Base-by-base conservation (phyloP, 1,284 basidiomycete species). In the Trichosporon faecale region DNA sequence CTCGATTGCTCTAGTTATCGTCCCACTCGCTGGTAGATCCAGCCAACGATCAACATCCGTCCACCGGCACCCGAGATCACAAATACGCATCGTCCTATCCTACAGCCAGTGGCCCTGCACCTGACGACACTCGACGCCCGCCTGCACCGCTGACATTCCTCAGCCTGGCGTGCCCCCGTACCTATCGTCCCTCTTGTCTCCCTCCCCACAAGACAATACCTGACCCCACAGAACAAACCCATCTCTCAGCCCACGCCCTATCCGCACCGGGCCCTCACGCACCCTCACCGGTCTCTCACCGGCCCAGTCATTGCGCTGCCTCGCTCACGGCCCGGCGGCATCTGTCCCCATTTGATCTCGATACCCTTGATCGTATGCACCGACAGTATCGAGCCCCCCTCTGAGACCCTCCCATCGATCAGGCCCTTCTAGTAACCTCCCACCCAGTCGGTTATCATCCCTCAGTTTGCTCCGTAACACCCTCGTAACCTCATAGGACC, bases 181-280 rank as follows among this genome's bases (percentile, higher is more conserved):
- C 46, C 46, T 61, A 14, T n/a, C 11, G 12, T n/a, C 18, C 27
- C 4, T 33, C 25, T 18, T 61, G 29, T 61, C 16, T 5, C 27
- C 8, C 57, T 11, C 14, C 29, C 29, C 57, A 61, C 57, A 23
- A 16, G 27, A n/a, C 57, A 27, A 27, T 25, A 27, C 57, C 29
- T 33, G 29, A 31, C 57, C 57, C 57, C 29, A 61, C 57, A 61
- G 4, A 18, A 23, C 7, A 61, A 12, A n/a, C 57, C 57, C 57
- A 61, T 61, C 57, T n/a, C 57, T 8, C 57, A 29, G 57, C 57
- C 57, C 57, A 61, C 27, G 57, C 57, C 57, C 57, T 31, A 21
- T 27, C 55, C 27, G 25, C 55, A 7, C 55, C 25, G 55, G 57
- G 8, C 27, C 57, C 14, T 29, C 57, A 23, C 57, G 27, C 57